Conservation (phyloP, 345 rosid genomes). For the Eucalyptus rudis region DNA sequence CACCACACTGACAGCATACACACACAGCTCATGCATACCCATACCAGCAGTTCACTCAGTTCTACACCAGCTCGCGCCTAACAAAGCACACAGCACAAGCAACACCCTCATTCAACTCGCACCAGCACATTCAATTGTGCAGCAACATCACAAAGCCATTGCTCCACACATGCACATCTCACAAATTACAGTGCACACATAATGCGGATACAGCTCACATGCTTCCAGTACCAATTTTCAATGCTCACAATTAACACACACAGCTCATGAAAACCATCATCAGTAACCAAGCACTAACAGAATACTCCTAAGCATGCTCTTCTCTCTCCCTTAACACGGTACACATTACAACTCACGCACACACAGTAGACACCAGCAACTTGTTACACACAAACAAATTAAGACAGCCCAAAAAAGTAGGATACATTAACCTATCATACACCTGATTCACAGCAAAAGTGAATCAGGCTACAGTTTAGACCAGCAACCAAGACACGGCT, state of each 20-base stretch:
- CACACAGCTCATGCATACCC: not conserved
- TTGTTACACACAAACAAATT: not conserved
- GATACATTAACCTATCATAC: not conserved
- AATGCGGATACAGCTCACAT: not conserved
- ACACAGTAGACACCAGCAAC: not conserved
- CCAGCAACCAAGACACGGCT: not conserved
- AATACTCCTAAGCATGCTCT: not conserved
- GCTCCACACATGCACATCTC: not conserved
- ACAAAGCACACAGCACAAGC: not conserved
- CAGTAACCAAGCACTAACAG: not conserved
- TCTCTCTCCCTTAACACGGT: not conserved
- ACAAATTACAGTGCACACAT: not conserved
- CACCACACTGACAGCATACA: not conserved
- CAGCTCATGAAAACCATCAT: not conserved
- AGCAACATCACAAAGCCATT: not conserved
- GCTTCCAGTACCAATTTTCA: not conserved
- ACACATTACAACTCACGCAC: not conserved
- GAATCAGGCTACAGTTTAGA: not conserved
- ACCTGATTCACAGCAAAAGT: not conserved
- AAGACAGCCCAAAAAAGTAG: not conserved
- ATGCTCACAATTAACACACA: not conserved
- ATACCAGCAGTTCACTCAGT: not conserved
- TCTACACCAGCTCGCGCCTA: not conserved
- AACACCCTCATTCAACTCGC: not conserved
- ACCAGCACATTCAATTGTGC: not conserved